Conservation (phyloP, 75 land plant species). For the Sequoiadendron giganteum region DNA sequence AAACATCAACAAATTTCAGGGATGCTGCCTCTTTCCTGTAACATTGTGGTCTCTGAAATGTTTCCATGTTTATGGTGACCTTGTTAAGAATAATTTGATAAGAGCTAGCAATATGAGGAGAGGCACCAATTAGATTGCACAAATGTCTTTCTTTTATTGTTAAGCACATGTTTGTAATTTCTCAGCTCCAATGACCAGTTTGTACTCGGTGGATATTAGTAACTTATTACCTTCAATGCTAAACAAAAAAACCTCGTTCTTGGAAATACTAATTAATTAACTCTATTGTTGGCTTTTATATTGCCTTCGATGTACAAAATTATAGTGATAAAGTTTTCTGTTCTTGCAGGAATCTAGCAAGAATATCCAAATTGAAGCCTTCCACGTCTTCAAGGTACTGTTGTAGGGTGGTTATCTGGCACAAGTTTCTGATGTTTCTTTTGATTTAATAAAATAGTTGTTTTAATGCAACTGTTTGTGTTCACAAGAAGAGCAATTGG, state of each 20-base stretch:
- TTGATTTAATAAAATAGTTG: background rate
- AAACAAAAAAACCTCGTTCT: background rate
- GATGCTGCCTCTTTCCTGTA: no score
- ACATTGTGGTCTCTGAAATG: no score
- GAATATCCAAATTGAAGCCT: conserved; percentile 92
- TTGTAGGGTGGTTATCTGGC: background rate
- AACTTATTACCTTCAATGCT: background rate
- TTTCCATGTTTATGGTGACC: background rate
- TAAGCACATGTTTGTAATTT: background rate
- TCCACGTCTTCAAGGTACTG: conserved; percentile 94
- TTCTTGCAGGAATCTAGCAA: conserved; percentile 78
- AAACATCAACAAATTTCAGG: no score
- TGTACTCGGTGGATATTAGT: background rate
- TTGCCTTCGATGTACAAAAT: background rate
- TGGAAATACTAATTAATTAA: background rate
- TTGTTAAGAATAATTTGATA: background rate
- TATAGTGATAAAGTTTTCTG: background rate
- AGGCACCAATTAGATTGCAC: background rate
- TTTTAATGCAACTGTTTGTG: background rate
- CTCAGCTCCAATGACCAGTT: background rate
- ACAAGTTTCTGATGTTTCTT: background rate
- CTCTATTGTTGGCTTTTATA: background rate
- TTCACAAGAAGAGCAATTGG: background rate
- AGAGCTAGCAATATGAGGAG: background rate
- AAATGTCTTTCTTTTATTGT: no score